These are phyloP conservation scores for Colletotrichum paranaense DNA, from an alignment of 2,329 filamentous ascomycete genomes.

Conservation along the genomic window DNA sequence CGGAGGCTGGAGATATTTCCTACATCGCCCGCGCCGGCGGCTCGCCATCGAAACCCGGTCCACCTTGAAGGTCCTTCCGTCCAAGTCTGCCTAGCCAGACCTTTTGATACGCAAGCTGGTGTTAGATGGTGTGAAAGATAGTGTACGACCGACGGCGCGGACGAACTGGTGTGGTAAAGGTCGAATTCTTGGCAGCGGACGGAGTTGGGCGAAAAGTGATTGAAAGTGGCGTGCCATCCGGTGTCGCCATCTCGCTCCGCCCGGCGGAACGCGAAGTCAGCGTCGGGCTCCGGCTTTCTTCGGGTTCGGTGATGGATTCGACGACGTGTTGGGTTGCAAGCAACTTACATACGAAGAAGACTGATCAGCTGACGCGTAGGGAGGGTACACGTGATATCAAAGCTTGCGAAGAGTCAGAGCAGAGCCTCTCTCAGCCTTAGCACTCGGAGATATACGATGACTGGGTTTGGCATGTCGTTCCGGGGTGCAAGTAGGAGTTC, in stretches of 20 bases:
- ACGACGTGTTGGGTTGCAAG: neutral
- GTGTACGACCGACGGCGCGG: neutral
- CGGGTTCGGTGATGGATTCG: neutral
- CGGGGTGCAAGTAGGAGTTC: neutral
- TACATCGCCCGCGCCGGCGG: neutral
- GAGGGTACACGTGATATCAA: conserved; percentile 31
- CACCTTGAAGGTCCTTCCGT: neutral
- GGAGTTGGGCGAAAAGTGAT: conserved; percentile 19
- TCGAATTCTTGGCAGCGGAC: conserved; percentile 15
- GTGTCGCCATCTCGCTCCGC: conserved; percentile 31
- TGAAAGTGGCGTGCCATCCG: conserved; percentile 27
- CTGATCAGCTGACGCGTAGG: conserved; percentile 27
- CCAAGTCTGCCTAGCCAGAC: neutral
- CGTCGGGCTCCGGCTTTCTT: neutral
- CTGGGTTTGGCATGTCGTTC: conserved; percentile 5
- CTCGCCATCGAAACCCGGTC: neutral
- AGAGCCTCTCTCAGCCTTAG: neutral
- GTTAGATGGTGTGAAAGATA: neutral
- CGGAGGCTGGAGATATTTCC: neutral
- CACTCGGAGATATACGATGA: neutral
- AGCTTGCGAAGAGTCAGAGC: conserved; percentile 8
- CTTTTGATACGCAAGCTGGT: neutral
- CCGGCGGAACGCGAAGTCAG: conserved; percentile 19
- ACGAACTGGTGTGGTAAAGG: neutral
- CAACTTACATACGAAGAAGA: neutral